Base-by-base conservation (phyloP, 1,139 yeast species). In the Diutina ranongensis region DNA sequence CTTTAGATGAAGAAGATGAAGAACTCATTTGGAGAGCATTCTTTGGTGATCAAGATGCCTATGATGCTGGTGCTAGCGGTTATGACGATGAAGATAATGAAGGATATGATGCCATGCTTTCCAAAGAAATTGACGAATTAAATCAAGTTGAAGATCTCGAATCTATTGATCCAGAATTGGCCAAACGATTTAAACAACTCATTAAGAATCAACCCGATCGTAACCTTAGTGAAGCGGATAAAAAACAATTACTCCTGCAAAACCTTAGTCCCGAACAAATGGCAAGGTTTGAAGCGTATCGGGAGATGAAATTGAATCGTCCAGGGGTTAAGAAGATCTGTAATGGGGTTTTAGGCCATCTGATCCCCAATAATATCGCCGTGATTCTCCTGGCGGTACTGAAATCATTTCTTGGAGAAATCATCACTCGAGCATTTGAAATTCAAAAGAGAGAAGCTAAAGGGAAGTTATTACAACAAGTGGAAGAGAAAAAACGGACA, bases 371-470 rank as follows among this genome's bases (percentile, higher is more conserved):
- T 48, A 85, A 84, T 51, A 81, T 88, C 18, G 86, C 95, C 0
- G 80, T 85, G 45, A 80, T 88, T 4, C 63, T 89, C 45, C 87
- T 94, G 8, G 96, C 97, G 60, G 74, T 88, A 48, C 83, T 95
- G 2, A 89, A 89, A 58, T 85, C 86, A 58, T 83, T 85, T 59
- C 74, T 88, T 13, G 95, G 96, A 10, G 97, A 92, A 54, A 74
- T 89, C 8, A 82, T 89, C 20, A 94, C 92, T 49, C 71, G 77
- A 55, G 95, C 96, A 0, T 71, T 83, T 50, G 84, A 78, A 48
- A 77, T 83, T 1, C 83, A 80, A 54, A 67, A 72, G 47, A 64
- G 75, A 47, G 77, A 78, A 54, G 63, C 72, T 48, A 73, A 75
- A 53, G 74, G 71, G 1, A 62, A 62, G 49, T 57, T 71, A 33